Conservation (phyloP, 208 protist species). For the Crithidia thermophila region DNA sequence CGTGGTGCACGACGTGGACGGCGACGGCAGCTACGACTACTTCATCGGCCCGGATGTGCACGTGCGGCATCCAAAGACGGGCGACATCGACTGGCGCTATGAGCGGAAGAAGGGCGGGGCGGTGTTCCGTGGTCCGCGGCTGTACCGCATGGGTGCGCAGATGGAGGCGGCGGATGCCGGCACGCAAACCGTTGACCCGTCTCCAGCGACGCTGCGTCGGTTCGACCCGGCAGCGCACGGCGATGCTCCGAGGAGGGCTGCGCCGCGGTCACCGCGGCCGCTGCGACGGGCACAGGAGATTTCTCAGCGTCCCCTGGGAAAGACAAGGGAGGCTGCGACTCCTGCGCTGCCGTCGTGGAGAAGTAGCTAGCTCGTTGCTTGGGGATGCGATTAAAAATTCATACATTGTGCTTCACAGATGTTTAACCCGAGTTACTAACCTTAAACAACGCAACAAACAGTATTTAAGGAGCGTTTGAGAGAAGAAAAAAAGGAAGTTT, state of each 20-base stretch:
- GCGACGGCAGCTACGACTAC: slow-evolving; percentile 80
- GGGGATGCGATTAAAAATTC: too few species aligned
- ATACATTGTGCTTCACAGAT: too few species aligned
- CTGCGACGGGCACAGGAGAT: slow-evolving; percentile 3
- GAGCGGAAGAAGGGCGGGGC: slow-evolving; percentile 76
- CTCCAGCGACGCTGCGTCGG: slow-evolving; percentile 29
- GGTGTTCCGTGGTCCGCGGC: slow-evolving; percentile 70
- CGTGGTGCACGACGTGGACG: slow-evolving; percentile 75
- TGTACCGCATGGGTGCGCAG: slow-evolving; percentile 72
- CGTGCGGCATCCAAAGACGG: slow-evolving; percentile 73
- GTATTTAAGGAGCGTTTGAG: too few species aligned
- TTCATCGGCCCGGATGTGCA: slow-evolving; percentile 65
- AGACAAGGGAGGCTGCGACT: background rate
- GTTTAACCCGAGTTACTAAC: too few species aligned
- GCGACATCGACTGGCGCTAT: slow-evolving; percentile 89
- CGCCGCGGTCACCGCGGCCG: slow-evolving; percentile 11
- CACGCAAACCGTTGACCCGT: slow-evolving; percentile 57
- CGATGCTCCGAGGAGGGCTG: background rate
- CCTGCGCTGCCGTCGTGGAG: slow-evolving; percentile 29
- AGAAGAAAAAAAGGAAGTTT: too few species aligned
- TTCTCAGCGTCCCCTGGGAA: background rate
- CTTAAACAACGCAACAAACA: too few species aligned
- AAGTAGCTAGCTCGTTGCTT: slow-evolving; percentile 34
- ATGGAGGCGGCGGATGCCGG: slow-evolving; percentile 60
- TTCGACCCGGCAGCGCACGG: slow-evolving; percentile 13